Evolutionary conservation across 2,329 filamentous ascomycete genomes (phyloP).

Genomic region (Botrytis fabae): DNA sequence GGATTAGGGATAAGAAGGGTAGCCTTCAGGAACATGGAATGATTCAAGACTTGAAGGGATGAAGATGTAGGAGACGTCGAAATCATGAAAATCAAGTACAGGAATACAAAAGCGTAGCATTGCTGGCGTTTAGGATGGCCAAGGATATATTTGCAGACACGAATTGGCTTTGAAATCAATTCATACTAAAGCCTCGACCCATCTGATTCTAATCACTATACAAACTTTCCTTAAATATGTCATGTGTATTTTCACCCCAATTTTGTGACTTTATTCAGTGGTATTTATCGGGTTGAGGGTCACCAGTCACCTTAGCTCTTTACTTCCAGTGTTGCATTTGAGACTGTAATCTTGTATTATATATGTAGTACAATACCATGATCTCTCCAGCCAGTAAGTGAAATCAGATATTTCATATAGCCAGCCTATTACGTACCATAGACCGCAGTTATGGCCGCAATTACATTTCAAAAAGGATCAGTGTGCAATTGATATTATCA

Average conservation of each 20-base stretch:
- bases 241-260: not conserved
- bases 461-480: not conserved
- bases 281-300: too few relatives aligned
- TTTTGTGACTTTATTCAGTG: not conserved
- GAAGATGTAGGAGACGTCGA: not conserved
- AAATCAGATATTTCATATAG: not conserved
- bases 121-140: not conserved
- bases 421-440: not conserved
- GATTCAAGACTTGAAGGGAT: not conserved
- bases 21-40: not conserved
- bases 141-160: not conserved
- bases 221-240: not conserved
- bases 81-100: not conserved
- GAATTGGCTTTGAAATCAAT: not conserved
- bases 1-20: not conserved
- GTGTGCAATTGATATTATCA: not conserved
- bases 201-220: too few relatives aligned
- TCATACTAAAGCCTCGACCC: not conserved
- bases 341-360: not conserved
- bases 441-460: too few relatives aligned
- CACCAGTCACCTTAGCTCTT: not conserved
- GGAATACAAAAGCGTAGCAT: slow-evolving; percentile 1
- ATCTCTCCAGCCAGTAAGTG: too few relatives aligned
- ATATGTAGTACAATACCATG: not conserved
- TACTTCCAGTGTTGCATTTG: not conserved